Base-by-base conservation (phyloP, 768 basidiomycete genomes). In the Galerina marginata region DNA sequence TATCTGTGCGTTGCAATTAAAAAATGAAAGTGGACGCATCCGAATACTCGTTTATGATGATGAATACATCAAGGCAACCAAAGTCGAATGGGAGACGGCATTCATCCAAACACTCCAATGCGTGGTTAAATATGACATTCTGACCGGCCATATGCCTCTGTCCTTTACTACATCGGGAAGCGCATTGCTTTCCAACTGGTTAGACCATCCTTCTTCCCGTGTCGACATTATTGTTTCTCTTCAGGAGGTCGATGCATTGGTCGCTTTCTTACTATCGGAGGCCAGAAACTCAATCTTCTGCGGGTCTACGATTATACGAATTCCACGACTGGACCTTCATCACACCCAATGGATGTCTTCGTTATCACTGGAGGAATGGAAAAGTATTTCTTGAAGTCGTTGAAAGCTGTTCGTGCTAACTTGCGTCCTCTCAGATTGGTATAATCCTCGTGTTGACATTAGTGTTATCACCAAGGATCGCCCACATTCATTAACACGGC, bases 401-500 rank as follows among this genome's bases (percentile, higher is more conserved):
- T 62, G 56, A 62, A 56, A 49, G 63, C 59, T 54, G 66, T 23
- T 36, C 55, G 61, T 26, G 33, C 62, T 63, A 38, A 65, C 74
- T 58, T 44, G 20, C 37, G 42, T 45, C 7, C 38, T 20, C 9
- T 44, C 48, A 95, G 93, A 87, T 68, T 95, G 92, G 92, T 81
- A 92, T 63, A 69, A 73, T 2, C 91, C 92, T 9, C 79, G 74
- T 36, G 75, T 95, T 36, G 89, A 90, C 25, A 74, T 95, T 44
- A 85, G 82, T 54, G 81, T 95, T 40, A 90, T 94, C 56, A 95
- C 93, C 0, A 87, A 92, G 65, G 80, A 90, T 67, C 83, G 93
- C 36, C 88, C 92, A 9, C 70, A 74, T 23, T 95, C 94, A 1
- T 83, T 95, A 2, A 67, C 66, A 12, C 87, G 93, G 10, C 79